Evolutionary conservation across 2,329 filamentous ascomycete genomes (phyloP), one percentile per base, ranked within the genome.

Genomic region (Trichoderma atroviride): DNA sequence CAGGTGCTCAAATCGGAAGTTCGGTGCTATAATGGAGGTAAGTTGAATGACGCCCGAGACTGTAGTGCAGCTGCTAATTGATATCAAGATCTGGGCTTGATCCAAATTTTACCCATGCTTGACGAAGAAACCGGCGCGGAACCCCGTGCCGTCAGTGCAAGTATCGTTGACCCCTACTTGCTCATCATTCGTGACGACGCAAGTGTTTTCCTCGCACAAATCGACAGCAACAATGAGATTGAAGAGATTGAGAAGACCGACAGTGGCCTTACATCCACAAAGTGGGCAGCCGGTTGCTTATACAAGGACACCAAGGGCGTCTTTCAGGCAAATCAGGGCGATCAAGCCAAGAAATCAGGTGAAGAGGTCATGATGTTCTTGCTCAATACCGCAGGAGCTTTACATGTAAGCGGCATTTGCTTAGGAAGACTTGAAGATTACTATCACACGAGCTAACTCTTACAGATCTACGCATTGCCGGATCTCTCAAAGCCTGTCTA

Each of bases 91-190:
- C 87, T 99, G 70, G 92, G 91, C 13, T 86, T 99, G 65, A 90
- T 91, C 57, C 95, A 98, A 76, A 98, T 99, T 67, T 86, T 97
- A 61, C 93, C 94, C 0, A 93, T 98, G 87, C 88, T 93, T 71
- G 96, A 98, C 74, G 96, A 97, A 75, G 92, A 96, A 72, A 94
- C 91, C 0, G 94, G 92, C 14, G 90, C 88, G 24, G 93, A 97
- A 75, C 90, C 93, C 5, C 87, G 90, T 65, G 91, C 96, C 53
- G 83, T 94, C 57, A 91, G 89, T 75, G 91, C 92, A 47, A 96
- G 92, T 77, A 94, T 98, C 74, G 88, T 88, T 24, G 95, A 98
- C 74, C 93, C 93, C 0, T 97, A 94, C 76, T 80, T 99, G 14
- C 83, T 97, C 2, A 86, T 98, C 16, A 82, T 97, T 24, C 87